Conservation (phyloP, 305 asterid genomes). For the Rubia peregrina region DNA sequence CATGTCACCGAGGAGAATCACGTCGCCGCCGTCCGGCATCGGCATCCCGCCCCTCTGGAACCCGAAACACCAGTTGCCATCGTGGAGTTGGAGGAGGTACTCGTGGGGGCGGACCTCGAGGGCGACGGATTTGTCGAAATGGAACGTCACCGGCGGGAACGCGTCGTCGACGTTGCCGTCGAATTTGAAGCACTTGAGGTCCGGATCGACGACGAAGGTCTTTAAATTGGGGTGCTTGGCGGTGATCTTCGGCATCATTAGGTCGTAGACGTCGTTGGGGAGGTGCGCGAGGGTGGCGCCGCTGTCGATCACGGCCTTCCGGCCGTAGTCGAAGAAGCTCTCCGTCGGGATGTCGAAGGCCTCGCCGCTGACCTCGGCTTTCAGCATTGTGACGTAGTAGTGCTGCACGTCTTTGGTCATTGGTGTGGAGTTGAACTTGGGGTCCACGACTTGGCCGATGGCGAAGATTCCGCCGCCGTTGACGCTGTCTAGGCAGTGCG, state of each 20-base stretch:
- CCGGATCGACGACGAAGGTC: conserved; percentile 33
- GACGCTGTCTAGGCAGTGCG: conserved; percentile 76
- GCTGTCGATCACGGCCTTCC: conserved; percentile 61
- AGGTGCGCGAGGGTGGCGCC: conserved; percentile 76
- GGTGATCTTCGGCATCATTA: conserved; percentile 40
- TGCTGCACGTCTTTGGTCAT: conserved; percentile 44
- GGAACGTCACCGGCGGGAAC: conserved; percentile 56
- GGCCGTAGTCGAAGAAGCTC: conserved; percentile 29
- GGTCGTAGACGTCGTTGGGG: conserved; percentile 43
- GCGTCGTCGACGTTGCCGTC: conserved; percentile 45
- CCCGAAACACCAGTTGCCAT: conserved; percentile 57
- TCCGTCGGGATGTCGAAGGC: conserved; percentile 29
- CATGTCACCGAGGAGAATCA: conserved; percentile 52
- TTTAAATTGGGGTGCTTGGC: conserved; percentile 41
- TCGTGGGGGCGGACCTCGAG: conserved; percentile 51
- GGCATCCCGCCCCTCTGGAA: conserved; percentile 61
- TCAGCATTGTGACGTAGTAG: conserved; percentile 44
- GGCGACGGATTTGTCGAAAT: conserved; percentile 37
- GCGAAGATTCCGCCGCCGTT: conserved; percentile 93
- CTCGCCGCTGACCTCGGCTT: conserved; percentile 50
- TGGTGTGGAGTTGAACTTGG: conserved; percentile 54
- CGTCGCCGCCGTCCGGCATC: conserved; percentile 49
- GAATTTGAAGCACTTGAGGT: conserved; percentile 44
- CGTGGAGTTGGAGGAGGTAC: conserved; percentile 41
- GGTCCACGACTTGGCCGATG: conserved; percentile 69